Conservation (phyloP, 257 asterid genomes). For the Scutellaria minor region DNA sequence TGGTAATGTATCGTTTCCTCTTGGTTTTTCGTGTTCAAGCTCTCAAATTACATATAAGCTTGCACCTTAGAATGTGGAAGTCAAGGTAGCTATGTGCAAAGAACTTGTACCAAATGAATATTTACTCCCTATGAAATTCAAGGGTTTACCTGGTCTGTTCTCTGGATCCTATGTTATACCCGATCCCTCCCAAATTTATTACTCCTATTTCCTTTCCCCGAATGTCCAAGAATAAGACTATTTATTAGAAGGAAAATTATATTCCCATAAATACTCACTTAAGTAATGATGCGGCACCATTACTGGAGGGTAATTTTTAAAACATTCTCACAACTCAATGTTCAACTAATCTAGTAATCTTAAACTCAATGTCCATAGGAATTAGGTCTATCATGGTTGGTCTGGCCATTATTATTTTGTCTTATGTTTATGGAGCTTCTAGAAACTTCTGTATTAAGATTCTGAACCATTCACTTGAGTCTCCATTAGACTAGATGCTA, state of each 20-base stretch:
- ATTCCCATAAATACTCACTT: neutral
- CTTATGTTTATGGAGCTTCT: neutral
- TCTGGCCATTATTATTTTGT: neutral
- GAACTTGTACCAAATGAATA: neutral
- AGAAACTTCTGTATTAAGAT: neutral
- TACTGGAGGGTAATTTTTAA: neutral
- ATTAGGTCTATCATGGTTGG: neutral
- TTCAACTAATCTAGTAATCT: neutral
- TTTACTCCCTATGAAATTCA: neutral
- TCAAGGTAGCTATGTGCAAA: neutral
- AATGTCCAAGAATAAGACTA: neutral
- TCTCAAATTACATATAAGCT: conserved; percentile 12
- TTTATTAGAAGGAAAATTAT: neutral
- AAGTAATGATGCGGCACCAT: neutral
- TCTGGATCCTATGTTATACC: neutral
- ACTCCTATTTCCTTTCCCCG: neutral
- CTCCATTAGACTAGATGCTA: neutral
- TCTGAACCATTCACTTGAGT: neutral
- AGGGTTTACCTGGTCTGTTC: neutral
- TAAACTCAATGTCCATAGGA: neutral
- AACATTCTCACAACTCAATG: neutral
- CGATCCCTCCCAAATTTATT: neutral
- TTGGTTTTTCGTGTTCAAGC: conserved; percentile 21
- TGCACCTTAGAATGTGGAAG: conserved; percentile 10
- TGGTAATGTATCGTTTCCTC: conserved; percentile 51